Base-by-base conservation (phyloP, 257 asterid genomes). In the Penstemon eatonii region DNA sequence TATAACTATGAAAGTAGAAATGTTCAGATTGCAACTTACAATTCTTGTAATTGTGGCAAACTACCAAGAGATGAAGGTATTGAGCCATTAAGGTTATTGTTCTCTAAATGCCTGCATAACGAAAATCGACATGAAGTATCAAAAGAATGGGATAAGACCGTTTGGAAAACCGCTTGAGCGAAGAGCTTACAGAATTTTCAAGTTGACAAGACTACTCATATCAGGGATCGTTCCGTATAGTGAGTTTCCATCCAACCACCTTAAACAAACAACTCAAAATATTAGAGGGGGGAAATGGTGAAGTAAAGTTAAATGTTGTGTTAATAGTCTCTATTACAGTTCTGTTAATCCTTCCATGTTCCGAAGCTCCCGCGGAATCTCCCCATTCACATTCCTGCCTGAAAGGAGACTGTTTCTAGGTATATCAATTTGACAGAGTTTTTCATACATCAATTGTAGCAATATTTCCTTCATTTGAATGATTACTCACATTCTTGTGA, bases 181-280 rank as follows among this genome's bases (percentile, higher is more conserved):
- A 25, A 60, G 73, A 71, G 68, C 96, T 84, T 87, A 93, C 99
- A 93, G 49, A 63, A 84, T 87, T 80, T 81, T 78, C 78, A 93
- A 78, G 71, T 87, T 89, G 65, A 86, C 85, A 43, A 90, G 97
- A 73, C 50, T 84, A 74, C 91, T 87, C 80, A 93, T 70, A 76
- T 89, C 96, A 6, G 99, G 97, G 45, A 93, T 90, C 19, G 80
- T 57, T 67, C 99, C 97, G 0, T 61, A 71, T 38, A 90, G 69
- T 6, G 80, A 74, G 82, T 93, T 93, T 38, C 89, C 84, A 45
- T 93, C 93, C 72, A 93, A 79, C 99, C 99, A 93, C 81, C 99
- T 93, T 68, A 63, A 44, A 55, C 6, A 54, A 72, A 50, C 25
- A 49, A 36, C 64, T 36, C 25, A 63, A 68, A 60, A 51, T 15